Evolutionary conservation across 306 rosid genomes (phyloP), one percentile per base, ranked within the genome.

Genomic region (Vicia sativa): DNA sequence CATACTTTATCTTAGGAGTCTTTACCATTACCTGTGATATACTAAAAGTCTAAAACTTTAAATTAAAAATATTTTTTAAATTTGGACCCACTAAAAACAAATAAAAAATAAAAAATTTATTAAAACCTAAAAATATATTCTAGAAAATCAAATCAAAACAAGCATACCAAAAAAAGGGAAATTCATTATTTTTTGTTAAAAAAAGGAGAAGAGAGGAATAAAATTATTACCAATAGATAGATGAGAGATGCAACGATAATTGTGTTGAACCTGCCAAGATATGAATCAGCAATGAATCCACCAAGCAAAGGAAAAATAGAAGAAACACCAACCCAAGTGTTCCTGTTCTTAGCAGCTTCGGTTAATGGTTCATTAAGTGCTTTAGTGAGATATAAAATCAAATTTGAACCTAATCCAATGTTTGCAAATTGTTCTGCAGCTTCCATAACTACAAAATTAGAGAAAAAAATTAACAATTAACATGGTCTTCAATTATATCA

Each of bases 311-410:
- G 85, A 57, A 77, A 77, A 23, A 83, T 61, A 0, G 85, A 55
- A 10, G 85, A 74, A 21, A 83, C 71, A 28, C 83, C 85, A 14
- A 35, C 9, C 87, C 87, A 83, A 1, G 78, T 74, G 77, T 83
- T 83, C 2, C 71, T 82, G 42, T 77, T 80, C 68, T 80, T 74
- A 0, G 39, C 79, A 2, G 81, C 87, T 0, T 44, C 58, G 11
- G 65, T 15, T 0, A 34, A 1, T 13, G 85, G 65, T 64, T 80
- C 74, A 18, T 57, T 3, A 13, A 80, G 77, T 46, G 49, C 81
- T 10, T 66, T 52, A 31, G 74, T 73, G 42, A 83, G 62, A 55
- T 76, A 83, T 25, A 39, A 50, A 14, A 83, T 70, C 44, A 83
- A 62, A 45, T 76, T 83, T 3, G 73, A 26, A 0, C 56, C 34